Percentiles rank a stretch among this genome's conserved stretches.
These are phyloP conservation scores for Ophiosphaerella korrae DNA, from an alignment of 2,329 filamentous ascomycete species.

Conservation along the genomic window DNA sequence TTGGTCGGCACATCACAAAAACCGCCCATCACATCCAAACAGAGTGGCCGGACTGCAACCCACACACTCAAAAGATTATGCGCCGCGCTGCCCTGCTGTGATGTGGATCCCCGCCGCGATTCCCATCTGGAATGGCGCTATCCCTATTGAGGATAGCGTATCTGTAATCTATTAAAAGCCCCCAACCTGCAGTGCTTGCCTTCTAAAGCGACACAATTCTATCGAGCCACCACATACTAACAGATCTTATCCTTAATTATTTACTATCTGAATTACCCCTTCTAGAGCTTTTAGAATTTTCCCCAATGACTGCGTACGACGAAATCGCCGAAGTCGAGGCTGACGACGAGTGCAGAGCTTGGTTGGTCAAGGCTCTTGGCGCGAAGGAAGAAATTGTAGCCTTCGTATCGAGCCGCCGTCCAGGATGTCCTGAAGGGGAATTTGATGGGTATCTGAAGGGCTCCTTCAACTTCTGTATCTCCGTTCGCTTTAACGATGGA, in stretches of 20 bases:
- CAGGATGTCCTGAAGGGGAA: slow-evolving; percentile 12
- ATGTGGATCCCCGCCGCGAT: neutral
- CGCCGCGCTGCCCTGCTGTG: no score
- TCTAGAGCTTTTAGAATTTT: neutral
- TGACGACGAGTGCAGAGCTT: slow-evolving; percentile 15
- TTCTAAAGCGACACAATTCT: slow-evolving; percentile 3
- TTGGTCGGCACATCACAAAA: no score
- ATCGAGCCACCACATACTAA: neutral
- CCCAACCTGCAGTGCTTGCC: slow-evolving; percentile 1
- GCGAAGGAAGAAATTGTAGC: slow-evolving; percentile 13
- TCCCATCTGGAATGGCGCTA: neutral
- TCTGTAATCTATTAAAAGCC: neutral
- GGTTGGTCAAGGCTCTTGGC: slow-evolving; percentile 9
- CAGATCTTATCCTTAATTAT: neutral
- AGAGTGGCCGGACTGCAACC: no score
- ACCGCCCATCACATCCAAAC: no score
- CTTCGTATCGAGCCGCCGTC: slow-evolving; percentile 12
- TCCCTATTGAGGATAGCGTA: neutral
- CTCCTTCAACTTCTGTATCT: slow-evolving; percentile 2
- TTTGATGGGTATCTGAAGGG: slow-evolving; percentile 10
- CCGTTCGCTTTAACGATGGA: no score
- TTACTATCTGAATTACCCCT: neutral
- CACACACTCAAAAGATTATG: no score
- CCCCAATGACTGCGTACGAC: slow-evolving; percentile 14
- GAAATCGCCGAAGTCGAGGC: slow-evolving; percentile 7